Percentiles rank a stretch among this genome's conserved stretches.
phyloP scores from a whole-genome alignment of 2,329 filamentous ascomycete species.

The Fulvia fulva region DNA sequence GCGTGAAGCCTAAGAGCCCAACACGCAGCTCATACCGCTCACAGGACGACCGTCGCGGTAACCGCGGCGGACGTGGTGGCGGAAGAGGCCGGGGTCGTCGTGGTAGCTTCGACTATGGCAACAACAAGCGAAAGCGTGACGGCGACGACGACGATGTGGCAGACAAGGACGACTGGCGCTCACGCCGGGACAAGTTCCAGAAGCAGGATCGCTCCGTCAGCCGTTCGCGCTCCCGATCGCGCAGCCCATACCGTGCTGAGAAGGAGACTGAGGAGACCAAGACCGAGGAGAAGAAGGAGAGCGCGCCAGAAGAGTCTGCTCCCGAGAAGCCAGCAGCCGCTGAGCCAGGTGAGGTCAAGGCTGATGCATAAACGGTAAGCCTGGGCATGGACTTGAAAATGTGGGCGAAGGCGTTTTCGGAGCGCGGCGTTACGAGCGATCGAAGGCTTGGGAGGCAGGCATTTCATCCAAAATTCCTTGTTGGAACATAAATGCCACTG shows the following conservation, averaged over 20 bases:
- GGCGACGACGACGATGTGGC: constrained; percentile 22
- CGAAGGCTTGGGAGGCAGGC: not conserved
- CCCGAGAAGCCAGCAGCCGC: not conserved
- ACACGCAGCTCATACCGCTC: constrained; percentile 31
- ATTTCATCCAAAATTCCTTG: not conserved
- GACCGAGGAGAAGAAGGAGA: constrained; percentile 11
- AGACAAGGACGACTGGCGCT: constrained; percentile 23
- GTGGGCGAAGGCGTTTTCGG: not conserved
- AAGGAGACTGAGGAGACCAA: constrained; percentile 10
- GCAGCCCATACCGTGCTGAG: constrained; percentile 16
- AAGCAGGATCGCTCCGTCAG: constrained; percentile 15
- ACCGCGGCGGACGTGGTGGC: constrained; percentile 30
- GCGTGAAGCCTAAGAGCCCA: constrained; percentile 33
- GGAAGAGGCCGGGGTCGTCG: constrained; percentile 28
- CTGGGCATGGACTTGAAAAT: not conserved
- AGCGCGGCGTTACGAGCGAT: not conserved
- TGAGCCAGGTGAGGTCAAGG: not conserved
- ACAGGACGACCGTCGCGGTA: constrained; percentile 38
- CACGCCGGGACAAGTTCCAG: constrained; percentile 22
- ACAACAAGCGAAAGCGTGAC: constrained; percentile 25
- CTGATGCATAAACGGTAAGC: not conserved
- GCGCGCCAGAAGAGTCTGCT: not conserved
- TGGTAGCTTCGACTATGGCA: constrained; percentile 26
- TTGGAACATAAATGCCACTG: too few species aligned
- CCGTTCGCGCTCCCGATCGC: constrained; percentile 13